phyloP scores from a whole-genome alignment of 257 asterid genomes.

The Solanum peruvianum region DNA sequence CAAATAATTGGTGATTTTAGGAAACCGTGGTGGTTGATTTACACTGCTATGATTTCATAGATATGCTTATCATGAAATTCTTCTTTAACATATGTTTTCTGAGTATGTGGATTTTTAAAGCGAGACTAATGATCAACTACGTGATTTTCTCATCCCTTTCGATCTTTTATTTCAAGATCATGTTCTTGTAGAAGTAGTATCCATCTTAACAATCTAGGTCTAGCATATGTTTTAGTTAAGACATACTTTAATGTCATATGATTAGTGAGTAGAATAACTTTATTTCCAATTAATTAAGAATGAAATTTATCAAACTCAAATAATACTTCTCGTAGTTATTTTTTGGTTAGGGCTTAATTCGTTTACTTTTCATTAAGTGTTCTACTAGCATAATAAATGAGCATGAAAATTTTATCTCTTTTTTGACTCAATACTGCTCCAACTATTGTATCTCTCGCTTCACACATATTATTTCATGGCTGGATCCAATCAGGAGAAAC shows the following conservation, averaged over 20 bases:
- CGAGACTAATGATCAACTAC: not conserved
- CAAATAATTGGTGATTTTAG: not conserved
- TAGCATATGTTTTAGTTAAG: not conserved
- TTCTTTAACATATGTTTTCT: not conserved
- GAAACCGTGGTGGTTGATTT: not conserved
- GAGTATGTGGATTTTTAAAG: not conserved
- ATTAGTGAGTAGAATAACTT: too few species aligned
- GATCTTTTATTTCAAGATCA: not conserved
- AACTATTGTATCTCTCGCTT: not conserved
- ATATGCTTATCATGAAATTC: not conserved
- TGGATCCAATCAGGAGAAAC: not conserved
- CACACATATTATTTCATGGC: not conserved
- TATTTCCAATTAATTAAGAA: too few species aligned
- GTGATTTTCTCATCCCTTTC: too few species aligned
- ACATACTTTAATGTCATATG: too few species aligned
- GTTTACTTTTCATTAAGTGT: not conserved
- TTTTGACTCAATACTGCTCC: not conserved
- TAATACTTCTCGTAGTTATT: not conserved
- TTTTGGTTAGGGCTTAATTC: not conserved
- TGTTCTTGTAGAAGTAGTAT: not conserved
- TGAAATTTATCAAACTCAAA: not conserved
- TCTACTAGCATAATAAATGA: not conserved
- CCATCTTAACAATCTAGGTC: not conserved
- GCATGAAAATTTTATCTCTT: not conserved
- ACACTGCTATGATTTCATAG: not conserved